phyloP scores from a whole-genome alignment of 2,329 filamentous ascomycete genomes.

The Pseudogymnoascus verrucosus region DNA sequence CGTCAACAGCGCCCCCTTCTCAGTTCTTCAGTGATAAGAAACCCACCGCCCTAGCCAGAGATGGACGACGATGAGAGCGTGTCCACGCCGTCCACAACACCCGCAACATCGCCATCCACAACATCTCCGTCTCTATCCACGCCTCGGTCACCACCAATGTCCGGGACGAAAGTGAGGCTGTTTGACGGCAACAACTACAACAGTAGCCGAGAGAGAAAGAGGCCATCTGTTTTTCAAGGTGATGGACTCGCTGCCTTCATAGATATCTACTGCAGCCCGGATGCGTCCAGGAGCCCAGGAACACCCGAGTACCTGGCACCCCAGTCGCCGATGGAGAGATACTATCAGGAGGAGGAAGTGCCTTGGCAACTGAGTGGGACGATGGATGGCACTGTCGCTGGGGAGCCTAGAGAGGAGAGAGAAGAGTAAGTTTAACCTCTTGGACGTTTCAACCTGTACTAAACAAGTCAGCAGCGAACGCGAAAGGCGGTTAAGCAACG shows the following conservation, averaged over 20 bases:
- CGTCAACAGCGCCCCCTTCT: not conserved
- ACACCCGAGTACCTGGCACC: not conserved
- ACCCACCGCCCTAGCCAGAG: not conserved
- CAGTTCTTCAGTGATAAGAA: slow-evolving; percentile 1
- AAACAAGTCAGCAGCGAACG: not conserved
- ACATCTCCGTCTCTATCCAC: not conserved
- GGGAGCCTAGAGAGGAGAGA: not conserved
- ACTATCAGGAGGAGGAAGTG: not conserved
- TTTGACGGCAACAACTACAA: not conserved
- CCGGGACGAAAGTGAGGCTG: not conserved
- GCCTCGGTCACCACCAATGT: not conserved
- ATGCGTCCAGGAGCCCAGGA: not conserved
- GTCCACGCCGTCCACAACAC: not conserved
- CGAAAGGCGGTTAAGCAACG: not conserved
- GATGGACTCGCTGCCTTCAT: not conserved
- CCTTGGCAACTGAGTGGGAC: not conserved
- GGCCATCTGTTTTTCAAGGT: not conserved
- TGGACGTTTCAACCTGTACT: not conserved
- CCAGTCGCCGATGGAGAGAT: not conserved
- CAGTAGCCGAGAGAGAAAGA: not conserved
- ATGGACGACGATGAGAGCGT: not conserved
- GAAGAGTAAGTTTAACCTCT: not conserved
- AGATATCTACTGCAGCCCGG: not conserved
- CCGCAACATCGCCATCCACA: not conserved
- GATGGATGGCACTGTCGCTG: not conserved